Conservation (phyloP, 140 eudicot species). For the Stevia rebaudiana region DNA sequence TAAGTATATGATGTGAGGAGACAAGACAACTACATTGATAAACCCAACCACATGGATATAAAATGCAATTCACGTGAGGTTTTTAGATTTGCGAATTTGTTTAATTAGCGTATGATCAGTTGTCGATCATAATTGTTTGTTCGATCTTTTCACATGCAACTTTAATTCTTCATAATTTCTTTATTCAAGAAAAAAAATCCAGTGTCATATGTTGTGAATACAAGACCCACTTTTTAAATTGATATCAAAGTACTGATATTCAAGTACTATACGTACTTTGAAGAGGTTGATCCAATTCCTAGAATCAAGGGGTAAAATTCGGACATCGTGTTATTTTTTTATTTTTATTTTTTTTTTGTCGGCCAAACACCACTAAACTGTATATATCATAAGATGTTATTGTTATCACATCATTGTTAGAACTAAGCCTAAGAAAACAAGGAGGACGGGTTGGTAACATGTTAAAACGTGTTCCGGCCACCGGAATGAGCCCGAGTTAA, state of each 20-base stretch:
- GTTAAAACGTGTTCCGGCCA: neutral
- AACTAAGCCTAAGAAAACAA: no score
- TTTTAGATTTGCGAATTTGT: no score
- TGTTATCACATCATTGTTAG: no score
- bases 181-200: neutral
- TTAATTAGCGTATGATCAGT: constrained; percentile 8
- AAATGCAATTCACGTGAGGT: constrained; percentile 13
- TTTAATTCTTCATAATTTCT: neutral
- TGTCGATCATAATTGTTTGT: constrained; percentile 9
- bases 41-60: constrained; percentile 13
- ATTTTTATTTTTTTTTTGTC: neutral
- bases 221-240: neutral
- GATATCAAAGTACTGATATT: neutral
- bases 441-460: no score
- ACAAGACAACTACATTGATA: constrained; percentile 19
- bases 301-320: no score
- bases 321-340: neutral
- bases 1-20: constrained; percentile 15
- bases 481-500: neutral
- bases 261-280: no score
- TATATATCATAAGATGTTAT: no score
- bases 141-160: constrained; percentile 4
- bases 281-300: neutral
- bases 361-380: neutral
- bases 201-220: neutral